Percentiles rank a stretch among this genome's conserved stretches.
Conservation (phyloP, 148 eudicot genomes). For the Dysphania ambrosioides region DNA sequence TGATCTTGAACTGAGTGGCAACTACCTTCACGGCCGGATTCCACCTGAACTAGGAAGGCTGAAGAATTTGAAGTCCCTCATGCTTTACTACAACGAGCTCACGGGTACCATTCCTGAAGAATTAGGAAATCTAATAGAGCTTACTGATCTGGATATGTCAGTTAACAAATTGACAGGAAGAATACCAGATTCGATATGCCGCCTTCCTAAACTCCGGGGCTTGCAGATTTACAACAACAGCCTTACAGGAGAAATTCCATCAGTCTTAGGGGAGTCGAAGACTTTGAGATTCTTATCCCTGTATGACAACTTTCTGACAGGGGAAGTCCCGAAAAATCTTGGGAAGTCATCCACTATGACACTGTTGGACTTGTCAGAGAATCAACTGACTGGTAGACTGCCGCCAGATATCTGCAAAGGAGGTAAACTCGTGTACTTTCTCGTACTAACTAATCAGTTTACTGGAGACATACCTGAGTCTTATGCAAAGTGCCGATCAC, state of each 20-base stretch:
- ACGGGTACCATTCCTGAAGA: slow-evolving; percentile 68
- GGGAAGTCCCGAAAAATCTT: slow-evolving; percentile 65
- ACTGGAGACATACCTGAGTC: slow-evolving; percentile 60
- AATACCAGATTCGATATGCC: slow-evolving; percentile 57
- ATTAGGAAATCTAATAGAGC: slow-evolving; percentile 71
- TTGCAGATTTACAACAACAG: slow-evolving; percentile 83
- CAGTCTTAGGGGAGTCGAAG: slow-evolving; percentile 49
- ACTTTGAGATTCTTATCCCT: slow-evolving; percentile 56
- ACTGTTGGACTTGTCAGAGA: slow-evolving; percentile 73
- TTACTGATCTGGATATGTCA: slow-evolving; percentile 70
- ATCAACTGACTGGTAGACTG: slow-evolving; percentile 53
- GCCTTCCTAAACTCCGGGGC: slow-evolving; percentile 56
- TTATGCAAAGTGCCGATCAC: slow-evolving; percentile 56
- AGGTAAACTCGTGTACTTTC: slow-evolving; percentile 69
- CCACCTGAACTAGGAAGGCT: slow-evolving; percentile 62
- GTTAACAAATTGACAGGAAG: slow-evolving; percentile 67
- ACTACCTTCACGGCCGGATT: slow-evolving; percentile 53
- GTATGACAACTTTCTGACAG: slow-evolving; percentile 68
- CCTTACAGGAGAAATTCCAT: slow-evolving; percentile 67
- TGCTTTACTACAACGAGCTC: slow-evolving; percentile 78
- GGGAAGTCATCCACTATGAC: slow-evolving; percentile 58
- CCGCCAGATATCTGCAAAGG: slow-evolving; percentile 56
- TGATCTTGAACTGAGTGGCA: slow-evolving; percentile 80
- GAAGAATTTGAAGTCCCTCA: slow-evolving; percentile 52
- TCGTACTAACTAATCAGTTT: slow-evolving; percentile 56